phyloP scores from a whole-genome alignment of 176 grass and related monocot species.

The Aechmea fasciata region DNA sequence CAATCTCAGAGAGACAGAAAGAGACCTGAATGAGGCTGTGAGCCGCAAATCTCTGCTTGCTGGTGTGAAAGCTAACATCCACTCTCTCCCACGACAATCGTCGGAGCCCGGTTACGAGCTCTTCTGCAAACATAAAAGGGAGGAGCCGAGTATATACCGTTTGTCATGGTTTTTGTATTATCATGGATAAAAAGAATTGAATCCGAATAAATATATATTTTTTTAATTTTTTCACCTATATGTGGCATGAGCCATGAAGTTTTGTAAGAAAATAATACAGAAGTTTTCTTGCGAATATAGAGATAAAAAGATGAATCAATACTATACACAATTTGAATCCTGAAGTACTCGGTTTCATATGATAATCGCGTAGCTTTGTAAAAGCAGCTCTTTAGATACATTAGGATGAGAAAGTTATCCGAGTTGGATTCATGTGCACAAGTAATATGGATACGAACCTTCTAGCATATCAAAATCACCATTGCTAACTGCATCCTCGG shows the following conservation, averaged over 20 bases:
- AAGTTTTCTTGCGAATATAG: too few species aligned
- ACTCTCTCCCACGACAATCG: slow-evolving; percentile 91
- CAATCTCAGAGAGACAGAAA: neutral
- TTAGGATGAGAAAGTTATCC: neutral
- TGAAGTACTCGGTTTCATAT: too few species aligned
- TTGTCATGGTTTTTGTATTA: neutral
- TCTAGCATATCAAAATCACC: slow-evolving; percentile 46
- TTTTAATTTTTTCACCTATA: too few species aligned
- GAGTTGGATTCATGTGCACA: neutral
- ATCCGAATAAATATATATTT: too few species aligned
- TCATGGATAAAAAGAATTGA: too few species aligned
- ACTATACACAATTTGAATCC: too few species aligned
- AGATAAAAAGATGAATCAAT: too few species aligned
- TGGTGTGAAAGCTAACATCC: slow-evolving; percentile 84
- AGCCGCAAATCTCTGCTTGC: slow-evolving; percentile 70
- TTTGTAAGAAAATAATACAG: too few species aligned
- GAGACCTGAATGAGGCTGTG: slow-evolving; percentile 92
- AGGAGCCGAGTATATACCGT: slow-evolving; percentile 7
- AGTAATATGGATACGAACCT: slow-evolving; percentile 33
- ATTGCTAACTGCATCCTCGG: slow-evolving; percentile 15
- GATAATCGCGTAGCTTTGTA: too few species aligned
- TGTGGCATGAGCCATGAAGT: too few species aligned
- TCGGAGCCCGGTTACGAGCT: slow-evolving; percentile 62
- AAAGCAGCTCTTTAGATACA: neutral
- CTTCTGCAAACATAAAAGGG: slow-evolving; percentile 32